phyloP scores from a whole-genome alignment of 2,329 filamentous ascomycete species.

The Aspergillus arachidicola region DNA sequence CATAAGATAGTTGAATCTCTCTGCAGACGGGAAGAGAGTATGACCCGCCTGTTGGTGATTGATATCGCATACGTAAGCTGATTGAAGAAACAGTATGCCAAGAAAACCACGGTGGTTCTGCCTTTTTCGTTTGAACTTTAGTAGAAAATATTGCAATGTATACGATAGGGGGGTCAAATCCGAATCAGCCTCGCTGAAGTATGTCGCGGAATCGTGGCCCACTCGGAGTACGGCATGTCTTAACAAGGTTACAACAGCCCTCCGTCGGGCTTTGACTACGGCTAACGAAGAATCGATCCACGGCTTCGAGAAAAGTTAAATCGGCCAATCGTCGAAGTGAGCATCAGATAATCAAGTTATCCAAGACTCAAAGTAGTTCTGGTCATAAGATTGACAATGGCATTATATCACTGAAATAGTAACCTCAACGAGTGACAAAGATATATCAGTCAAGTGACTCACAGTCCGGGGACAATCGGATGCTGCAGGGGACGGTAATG shows the following conservation, averaged over 20 bases:
- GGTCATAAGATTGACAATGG: background rate
- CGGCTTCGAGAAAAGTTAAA: background rate
- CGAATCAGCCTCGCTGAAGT: background rate
- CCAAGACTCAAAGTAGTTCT: background rate
- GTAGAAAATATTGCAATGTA: background rate
- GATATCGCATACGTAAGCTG: constrained; percentile 15
- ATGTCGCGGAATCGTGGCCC: background rate
- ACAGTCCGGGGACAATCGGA: background rate
- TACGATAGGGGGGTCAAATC: background rate
- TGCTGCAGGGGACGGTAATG: background rate
- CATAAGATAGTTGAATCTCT: constrained; percentile 2
- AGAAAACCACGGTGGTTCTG: constrained; percentile 5
- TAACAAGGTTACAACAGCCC: background rate
- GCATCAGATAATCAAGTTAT: background rate
- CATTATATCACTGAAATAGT: background rate
- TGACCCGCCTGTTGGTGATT: background rate
- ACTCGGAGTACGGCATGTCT: background rate
- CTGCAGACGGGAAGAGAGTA: background rate
- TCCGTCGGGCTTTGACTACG: background rate
- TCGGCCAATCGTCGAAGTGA: background rate
- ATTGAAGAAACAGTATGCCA: constrained; percentile 9
- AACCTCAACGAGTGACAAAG: background rate
- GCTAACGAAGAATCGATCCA: background rate
- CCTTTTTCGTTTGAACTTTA: background rate
- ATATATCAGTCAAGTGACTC: background rate